Percentiles rank a stretch among this genome's conserved stretches.
phyloP scores from a whole-genome alignment of 768 basidiomycete genomes.

The Hericium erinaceus region DNA sequence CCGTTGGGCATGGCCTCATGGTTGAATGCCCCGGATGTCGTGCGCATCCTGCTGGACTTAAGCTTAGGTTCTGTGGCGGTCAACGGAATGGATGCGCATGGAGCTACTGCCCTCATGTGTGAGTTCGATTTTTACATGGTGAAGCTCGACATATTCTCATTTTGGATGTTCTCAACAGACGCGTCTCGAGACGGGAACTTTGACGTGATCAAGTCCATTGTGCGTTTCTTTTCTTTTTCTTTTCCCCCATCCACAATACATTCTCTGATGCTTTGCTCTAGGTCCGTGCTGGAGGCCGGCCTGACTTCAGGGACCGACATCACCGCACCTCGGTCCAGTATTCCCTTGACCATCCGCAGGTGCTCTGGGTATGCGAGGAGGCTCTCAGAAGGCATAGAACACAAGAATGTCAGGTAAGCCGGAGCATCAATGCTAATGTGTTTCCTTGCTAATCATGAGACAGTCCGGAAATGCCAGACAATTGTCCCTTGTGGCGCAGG shows the following conservation, averaged over 20 bases:
- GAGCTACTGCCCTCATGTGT: slow-evolving; percentile 83
- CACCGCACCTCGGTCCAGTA: slow-evolving; percentile 67
- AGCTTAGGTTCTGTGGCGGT: slow-evolving; percentile 57
- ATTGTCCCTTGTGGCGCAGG: slow-evolving; percentile 8
- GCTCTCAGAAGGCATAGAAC: slow-evolving; percentile 52
- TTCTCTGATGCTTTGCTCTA: slow-evolving; percentile 16
- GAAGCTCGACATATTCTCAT: not conserved
- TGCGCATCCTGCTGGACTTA: slow-evolving; percentile 55
- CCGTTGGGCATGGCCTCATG: slow-evolving; percentile 75
- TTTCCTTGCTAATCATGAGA: not conserved
- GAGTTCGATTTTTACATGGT: slow-evolving; percentile 23
- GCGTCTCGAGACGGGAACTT: slow-evolving; percentile 66
- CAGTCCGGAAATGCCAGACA: slow-evolving; percentile 8
- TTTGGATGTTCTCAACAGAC: slow-evolving; percentile 32
- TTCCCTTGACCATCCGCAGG: slow-evolving; percentile 48
- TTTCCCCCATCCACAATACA: not conserved
- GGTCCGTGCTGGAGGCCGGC: slow-evolving; percentile 63
- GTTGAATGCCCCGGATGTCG: slow-evolving; percentile 54
- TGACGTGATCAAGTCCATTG: slow-evolving; percentile 59
- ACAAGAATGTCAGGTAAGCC: slow-evolving; percentile 47
- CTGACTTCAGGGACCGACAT: slow-evolving; percentile 65
- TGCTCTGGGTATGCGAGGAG: slow-evolving; percentile 64
- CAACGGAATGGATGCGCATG: slow-evolving; percentile 64
- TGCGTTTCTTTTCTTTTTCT: slow-evolving; percentile 30
- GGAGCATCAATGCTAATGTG: not conserved